Conservation (phyloP, 2,329 filamentous ascomycete species). For the Curvularia lunata region DNA sequence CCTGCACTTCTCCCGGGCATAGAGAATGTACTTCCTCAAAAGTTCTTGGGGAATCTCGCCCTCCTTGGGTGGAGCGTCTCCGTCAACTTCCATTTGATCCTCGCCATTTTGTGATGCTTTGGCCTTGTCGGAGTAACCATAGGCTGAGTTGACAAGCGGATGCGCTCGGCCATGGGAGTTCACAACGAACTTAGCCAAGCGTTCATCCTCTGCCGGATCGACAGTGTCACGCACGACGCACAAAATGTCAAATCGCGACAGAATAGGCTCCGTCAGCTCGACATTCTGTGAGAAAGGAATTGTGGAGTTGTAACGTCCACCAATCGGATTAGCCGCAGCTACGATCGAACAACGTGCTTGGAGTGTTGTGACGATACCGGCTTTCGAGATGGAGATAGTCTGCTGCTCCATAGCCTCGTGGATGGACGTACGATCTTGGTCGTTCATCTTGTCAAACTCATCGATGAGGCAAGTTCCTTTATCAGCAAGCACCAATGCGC, state of each 20-base stretch:
- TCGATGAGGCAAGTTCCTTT: constrained; percentile 95
- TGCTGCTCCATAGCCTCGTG: constrained; percentile 99
- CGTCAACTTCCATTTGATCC: constrained; percentile 58
- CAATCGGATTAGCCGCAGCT: constrained; percentile 94
- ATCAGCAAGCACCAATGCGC: constrained; percentile 92
- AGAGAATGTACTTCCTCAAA: constrained; percentile 94
- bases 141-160: constrained; percentile 58
- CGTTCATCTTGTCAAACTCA: constrained; percentile 99
- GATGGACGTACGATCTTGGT: constrained; percentile 96
- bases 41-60: constrained; percentile 89
- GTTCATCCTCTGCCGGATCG: constrained; percentile 89
- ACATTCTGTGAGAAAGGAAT: constrained; percentile 97
- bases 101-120: constrained; percentile 43
- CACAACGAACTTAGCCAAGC: constrained; percentile 92
- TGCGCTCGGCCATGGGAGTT: constrained; percentile 92
- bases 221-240: constrained; percentile 96
- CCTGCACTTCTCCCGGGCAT: constrained; percentile 84
- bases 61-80: constrained; percentile 59
- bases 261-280: constrained; percentile 92
- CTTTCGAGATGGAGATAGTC: constrained; percentile 98
- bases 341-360: constrained; percentile 96
- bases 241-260: constrained; percentile 97
- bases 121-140: constrained; percentile 35
- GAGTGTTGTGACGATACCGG: constrained; percentile 95
- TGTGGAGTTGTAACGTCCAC: constrained; percentile 94